These are phyloP conservation scores for Fimicolochytrium jonesii DNA, from an alignment of 192 early-diverging fungal genomes.

Conservation along the genomic window DNA sequence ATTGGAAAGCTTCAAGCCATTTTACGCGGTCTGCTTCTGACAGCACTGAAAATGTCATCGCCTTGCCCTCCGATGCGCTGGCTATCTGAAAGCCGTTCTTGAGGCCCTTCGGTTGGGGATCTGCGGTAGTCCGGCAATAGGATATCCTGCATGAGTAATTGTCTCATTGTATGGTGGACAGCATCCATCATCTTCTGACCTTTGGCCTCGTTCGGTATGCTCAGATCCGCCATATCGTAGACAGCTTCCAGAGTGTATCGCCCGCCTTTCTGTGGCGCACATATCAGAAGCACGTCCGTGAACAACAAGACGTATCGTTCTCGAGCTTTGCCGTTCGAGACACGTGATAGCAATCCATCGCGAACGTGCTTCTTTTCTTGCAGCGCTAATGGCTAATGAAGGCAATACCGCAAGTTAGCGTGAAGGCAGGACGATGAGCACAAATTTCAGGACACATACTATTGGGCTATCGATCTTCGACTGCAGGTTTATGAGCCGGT, in stretches of 20 bases:
- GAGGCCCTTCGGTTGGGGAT: slow-evolving; percentile 24
- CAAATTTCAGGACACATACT: slow-evolving; percentile 22
- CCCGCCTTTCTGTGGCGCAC: slow-evolving; percentile 32
- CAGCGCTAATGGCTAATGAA: slow-evolving; percentile 36
- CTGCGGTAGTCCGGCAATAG: slow-evolving; percentile 2
- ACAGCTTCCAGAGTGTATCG: slow-evolving; percentile 37
- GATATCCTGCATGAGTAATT: no score
- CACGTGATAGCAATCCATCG: slow-evolving; percentile 36
- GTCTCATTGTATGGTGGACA: no score
- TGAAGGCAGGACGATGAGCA: no score
- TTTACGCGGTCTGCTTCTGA: slow-evolving; percentile 24
- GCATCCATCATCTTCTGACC: no score
- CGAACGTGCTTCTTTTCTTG: slow-evolving; percentile 43
- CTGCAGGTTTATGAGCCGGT: slow-evolving; percentile 37
- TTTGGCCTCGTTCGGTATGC: slow-evolving; percentile 25
- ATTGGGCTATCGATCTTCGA: slow-evolving; percentile 38
- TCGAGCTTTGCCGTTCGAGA: slow-evolving; percentile 35
- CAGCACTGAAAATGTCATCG: slow-evolving; percentile 4
- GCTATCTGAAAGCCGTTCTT: slow-evolving; percentile 25
- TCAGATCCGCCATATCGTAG: slow-evolving; percentile 28
- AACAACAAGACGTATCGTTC: slow-evolving; percentile 49
- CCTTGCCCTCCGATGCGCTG: background rate
- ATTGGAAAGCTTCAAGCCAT: slow-evolving; percentile 32
- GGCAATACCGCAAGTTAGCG: slow-evolving; percentile 1
- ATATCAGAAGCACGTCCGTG: slow-evolving; percentile 45